Base-by-base conservation (phyloP, 306 rosid species). In the Cucurbita pepo region DNA sequence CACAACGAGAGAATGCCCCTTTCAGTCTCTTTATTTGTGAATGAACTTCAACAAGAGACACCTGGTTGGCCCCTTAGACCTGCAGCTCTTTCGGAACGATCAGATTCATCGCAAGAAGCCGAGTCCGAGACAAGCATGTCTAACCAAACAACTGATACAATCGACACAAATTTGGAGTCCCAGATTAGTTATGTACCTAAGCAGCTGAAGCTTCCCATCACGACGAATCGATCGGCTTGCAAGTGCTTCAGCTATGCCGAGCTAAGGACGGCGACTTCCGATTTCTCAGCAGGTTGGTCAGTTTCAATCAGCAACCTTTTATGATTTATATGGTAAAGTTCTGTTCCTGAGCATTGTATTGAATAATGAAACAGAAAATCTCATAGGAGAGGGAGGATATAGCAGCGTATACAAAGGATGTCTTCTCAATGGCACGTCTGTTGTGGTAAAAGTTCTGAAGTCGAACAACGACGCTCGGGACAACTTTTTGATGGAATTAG, bases 351-450 rank as follows among this genome's bases (percentile, higher is more conserved):
- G 6, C 53, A 41, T 64, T 43, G 7, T 64, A 64, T 64, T 63
- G 19, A 5, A 43, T 64, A 18, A 41, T 41, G 10, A 19, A 64
- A 79, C 89, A 94, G 98, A 82, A 77, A 94, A 89, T 72, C 61
- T 94, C 81, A 88, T 90, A 65, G 97, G 98, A 12, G 89, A 86
- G 83, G 98, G 98, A 47, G 97, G 97, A 34, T 86, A 87, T 80
- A 94, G 89, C 73, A 77, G 86, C 18, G 98, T 90, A 54, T 90
- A 79, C 81, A 82, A 81, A 76, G 97, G 97, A 53, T 76, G 55
- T 73, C 96, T 93, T 34, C 81, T 81, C 14, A 79, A 82, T 71
- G 88, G 92, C 44, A 85, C 86, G 54, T 78, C 78, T 45, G 84
- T 89, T 10, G 98, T 96, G 47, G 96, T 94, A 58, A 94, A 90